Evolutionary conservation across 129 eudicot genomes (phyloP).

Genomic region (Flaveria ramosissima): DNA sequence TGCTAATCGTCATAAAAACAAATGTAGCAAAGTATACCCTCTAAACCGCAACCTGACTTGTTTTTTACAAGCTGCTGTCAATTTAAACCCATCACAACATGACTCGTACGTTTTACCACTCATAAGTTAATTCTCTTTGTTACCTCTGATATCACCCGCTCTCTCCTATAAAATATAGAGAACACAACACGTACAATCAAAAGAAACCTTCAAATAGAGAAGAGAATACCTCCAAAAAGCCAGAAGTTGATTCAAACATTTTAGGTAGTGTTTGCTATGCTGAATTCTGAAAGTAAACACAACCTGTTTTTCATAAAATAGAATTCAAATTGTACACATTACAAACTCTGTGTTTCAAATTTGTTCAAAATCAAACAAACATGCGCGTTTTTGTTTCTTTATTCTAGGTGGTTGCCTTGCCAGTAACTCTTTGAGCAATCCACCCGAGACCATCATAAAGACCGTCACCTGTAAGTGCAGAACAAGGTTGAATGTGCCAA

Average conservation of each 20-base stretch:
- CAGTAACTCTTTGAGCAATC: slow-evolving; percentile 81
- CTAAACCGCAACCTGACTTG: no score
- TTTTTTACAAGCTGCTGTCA: no score
- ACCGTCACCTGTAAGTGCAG: slow-evolving; percentile 87
- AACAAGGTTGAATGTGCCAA: slow-evolving; percentile 95
- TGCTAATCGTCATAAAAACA: no score
- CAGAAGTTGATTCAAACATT: background rate
- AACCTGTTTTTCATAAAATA: background rate
- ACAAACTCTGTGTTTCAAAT: background rate
- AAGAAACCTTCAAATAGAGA: background rate
- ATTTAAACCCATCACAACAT: no score
- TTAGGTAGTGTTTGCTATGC: background rate
- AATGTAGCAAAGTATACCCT: no score
- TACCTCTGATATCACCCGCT: no score
- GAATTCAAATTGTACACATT: slow-evolving; percentile 15
- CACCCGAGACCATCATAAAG: slow-evolving; percentile 91
- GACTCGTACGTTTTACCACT: no score
- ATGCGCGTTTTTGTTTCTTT: background rate
- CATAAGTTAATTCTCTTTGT: no score
- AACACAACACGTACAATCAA: background rate
- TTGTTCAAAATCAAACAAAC: slow-evolving; percentile 11
- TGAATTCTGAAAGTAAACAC: background rate
- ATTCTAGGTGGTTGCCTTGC: slow-evolving; percentile 47
- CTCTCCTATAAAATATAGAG: no score
- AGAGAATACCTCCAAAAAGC: background rate